Evolutionary conservation across 495 filamentous ascomycete species (phyloP), one percentile per base, ranked within the genome.

Genomic region (Hypoxylon trugodes): DNA sequence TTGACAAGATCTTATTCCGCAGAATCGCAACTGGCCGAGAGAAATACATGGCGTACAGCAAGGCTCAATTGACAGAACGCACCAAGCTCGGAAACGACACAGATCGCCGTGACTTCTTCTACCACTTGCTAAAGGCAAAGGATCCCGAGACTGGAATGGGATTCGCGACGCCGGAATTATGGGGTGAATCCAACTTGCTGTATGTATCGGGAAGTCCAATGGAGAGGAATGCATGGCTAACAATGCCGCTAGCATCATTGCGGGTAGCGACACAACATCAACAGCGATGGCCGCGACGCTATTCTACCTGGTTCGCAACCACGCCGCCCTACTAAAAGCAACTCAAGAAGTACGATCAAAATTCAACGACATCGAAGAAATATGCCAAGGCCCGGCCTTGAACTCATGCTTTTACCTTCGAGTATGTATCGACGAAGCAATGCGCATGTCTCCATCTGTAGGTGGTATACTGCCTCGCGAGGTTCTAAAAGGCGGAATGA

Each of bases 121-220:
- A 81, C 66, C 77, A 82, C 59, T 76, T 88, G 26, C 78, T 86
- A 38, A 82, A 84, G 40, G 82, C 85, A 6, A 75, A 71, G 18
- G 86, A 89, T 66, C 82, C 82, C 12, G 82, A 87, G 59, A 87
- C 84, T 0, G 88, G 87, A 41, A 77, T 83, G 50, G 87, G 88
- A 0, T 88, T 91, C 64, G 78, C 78, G 8, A 87, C 79, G 8
- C 80, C 82, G 1, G 89, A 93, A 61, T 79, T 91, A 2, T 89
- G 86, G 86, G 85, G 82, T 26, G 89, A 91, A 70, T 84, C 86
- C 3, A 89, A 89, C 68, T 74, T 92, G 0, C 79, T 91, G 77
- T 80, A 65, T 50, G 74, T 55, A 30, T 48, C 26, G 16, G 10
- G 25, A 7, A 1, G 12, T 5, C 6, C 13, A 36, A 16, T 37